Evolutionary conservation across 805 yeast genomes (phyloP), one percentile per base, ranked within the genome.

Genomic region (Wickerhamia fluorescens): DNA sequence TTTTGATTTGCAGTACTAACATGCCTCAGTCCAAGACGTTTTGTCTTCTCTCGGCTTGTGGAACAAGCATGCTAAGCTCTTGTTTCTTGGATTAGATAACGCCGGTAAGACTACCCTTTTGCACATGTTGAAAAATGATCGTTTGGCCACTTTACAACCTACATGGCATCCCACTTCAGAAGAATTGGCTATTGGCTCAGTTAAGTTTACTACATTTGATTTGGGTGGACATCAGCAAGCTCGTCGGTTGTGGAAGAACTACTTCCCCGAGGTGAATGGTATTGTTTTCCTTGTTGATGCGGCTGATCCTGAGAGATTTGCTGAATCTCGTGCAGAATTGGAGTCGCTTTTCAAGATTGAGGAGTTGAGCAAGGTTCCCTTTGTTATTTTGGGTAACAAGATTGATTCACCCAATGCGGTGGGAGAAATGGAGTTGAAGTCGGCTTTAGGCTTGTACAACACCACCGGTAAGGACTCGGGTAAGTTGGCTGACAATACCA

Each of bases 141-240:
- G 99, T 64, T 73, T 92, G 64, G 98, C 99, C 35, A 87, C 96
- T 27, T 73, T 92, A 49, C 95, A 87, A 60, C 98, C 98, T 47
- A 92, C 99, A 16, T 76, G 88, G 61, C 99, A 92, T 59, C 99
- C 99, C 50, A 87, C 99, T 12, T 86, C 96, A 15, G 99, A 92
- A 62, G 99, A 92, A 58, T 73, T 92, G 49, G 88, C 96, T 38
- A 92, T 92, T 48, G 98, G 97, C 45, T 81, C 83, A 45, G 94
- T 89, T 38, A 80, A 89, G 58, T 92, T 92, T 72, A 92, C 99
- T 36, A 92, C 99, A 16, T 92, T 92, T 49, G 99, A 92, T 59
- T 72, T 92, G 46, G 99, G 99, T 61, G 99, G 99, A 24, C 99
- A 92, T 68, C 80, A 75, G 58, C 96, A 89, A 65, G 97, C 99